These are phyloP conservation scores for Neotropicomus parvogracilis DNA, from an alignment of 1,284 basidiomycete species.

Conservation along the genomic window DNA sequence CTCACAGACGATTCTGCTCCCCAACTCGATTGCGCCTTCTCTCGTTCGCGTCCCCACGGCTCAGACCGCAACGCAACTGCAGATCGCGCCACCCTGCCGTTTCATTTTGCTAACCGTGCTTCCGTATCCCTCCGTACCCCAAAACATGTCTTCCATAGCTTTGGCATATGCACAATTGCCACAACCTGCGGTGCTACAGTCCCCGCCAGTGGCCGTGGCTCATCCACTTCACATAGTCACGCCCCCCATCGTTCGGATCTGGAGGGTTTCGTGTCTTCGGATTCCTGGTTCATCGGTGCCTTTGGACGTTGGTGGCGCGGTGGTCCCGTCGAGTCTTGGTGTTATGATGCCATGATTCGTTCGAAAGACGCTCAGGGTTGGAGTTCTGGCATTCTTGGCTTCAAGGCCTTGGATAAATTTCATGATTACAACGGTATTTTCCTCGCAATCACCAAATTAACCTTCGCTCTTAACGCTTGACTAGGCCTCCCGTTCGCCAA, in stretches of 20 bases:
- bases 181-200: conserved; percentile 33
- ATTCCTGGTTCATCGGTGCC: conserved; percentile 83
- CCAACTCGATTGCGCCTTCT: conserved; percentile 35
- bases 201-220: conserved; percentile 16
- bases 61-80: conserved; percentile 14
- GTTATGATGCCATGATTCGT: conserved; percentile 58
- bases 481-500: conserved; percentile 51
- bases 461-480: conserved; percentile 2
- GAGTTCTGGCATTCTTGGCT: conserved; percentile 67
- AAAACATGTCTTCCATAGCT: conserved; percentile 82
- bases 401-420: conserved; percentile 64
- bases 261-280: conserved; percentile 53
- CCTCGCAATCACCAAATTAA: neutral
- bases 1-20: conserved; percentile 45
- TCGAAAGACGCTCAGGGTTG: conserved; percentile 69
- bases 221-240: conserved; percentile 16
- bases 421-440: conserved; percentile 59
- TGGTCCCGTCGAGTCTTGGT: conserved; percentile 67
- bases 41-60: conserved; percentile 34
- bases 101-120: conserved; percentile 89
- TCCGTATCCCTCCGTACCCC: conserved; percentile 91
- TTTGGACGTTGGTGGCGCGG: conserved; percentile 88
- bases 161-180: conserved; percentile 84
- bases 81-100: conserved; percentile 44
- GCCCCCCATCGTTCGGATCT: conserved; percentile 34